phyloP scores from a whole-genome alignment of 108 stramenopile genomes.

The Nannochloropsis oceanica region DNA sequence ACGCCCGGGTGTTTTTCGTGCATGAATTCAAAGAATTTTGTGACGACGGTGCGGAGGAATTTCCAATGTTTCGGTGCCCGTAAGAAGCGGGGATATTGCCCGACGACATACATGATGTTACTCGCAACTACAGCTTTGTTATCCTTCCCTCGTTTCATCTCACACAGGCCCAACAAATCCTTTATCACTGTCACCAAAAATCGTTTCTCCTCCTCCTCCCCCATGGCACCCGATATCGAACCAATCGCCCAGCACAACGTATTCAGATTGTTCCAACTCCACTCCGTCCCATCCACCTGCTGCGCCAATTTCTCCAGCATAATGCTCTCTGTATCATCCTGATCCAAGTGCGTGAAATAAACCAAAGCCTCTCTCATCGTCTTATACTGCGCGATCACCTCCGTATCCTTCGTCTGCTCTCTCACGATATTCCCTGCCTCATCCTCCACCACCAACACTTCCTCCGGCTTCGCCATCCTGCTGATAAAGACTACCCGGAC shows the following conservation, averaged over 20 bases:
- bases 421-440: constrained; percentile 95
- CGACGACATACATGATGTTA: constrained; percentile 99
- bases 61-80: constrained; percentile 90
- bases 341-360: constrained; percentile 93
- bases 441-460: constrained; percentile 97
- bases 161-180: constrained; percentile 86
- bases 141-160: constrained; percentile 91
- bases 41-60: constrained; percentile 99
- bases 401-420: constrained; percentile 91
- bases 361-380: constrained; percentile 95
- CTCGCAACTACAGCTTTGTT: constrained; percentile 92
- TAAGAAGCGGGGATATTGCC: constrained; percentile 98
- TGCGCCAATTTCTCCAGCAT: constrained; percentile 92
- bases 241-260: constrained; percentile 99
- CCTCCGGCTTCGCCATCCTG: constrained; percentile 99
- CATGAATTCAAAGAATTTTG: constrained; percentile 99
- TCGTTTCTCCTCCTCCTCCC: constrained; percentile 94
- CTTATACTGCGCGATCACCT: constrained; percentile 98
- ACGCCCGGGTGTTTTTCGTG: constrained; percentile 97
- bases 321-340: constrained; percentile 91
- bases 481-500: constrained; percentile 88
- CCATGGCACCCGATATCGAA: constrained; percentile 94
- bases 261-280: constrained; percentile 67
- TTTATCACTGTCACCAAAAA: constrained; percentile 98
- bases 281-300: constrained; percentile 74